Evolutionary conservation across 441 rosid genomes (phyloP).

Genomic region (Mallotus repandus): DNA sequence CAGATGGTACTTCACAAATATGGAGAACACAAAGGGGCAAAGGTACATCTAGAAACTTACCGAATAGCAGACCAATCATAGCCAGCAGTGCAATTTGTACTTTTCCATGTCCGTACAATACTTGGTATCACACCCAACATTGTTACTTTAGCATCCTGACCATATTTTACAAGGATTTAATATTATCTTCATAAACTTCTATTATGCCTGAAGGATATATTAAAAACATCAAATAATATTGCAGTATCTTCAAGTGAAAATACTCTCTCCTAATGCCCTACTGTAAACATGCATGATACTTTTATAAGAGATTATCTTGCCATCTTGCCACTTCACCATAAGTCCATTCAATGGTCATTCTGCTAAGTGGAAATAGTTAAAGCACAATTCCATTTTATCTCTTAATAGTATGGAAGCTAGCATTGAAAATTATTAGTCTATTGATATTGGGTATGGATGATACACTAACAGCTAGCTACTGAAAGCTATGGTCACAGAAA

Average conservation of each 20-base stretch:
- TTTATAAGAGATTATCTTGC: not conserved
- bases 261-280: not conserved
- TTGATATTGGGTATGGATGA: not conserved
- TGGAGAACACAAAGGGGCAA: conserved; percentile 18
- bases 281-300: not conserved
- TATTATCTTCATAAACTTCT: not conserved
- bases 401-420: not conserved
- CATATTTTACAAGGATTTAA: conserved; percentile 20
- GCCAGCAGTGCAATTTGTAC: conserved; percentile 57
- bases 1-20: not conserved
- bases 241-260: not conserved
- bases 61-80: conserved; percentile 90
- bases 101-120: conserved; percentile 87
- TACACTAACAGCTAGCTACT: not conserved
- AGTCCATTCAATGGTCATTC: not conserved
- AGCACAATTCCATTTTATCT: not conserved
- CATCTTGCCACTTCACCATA: not conserved
- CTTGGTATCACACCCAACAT: conserved; percentile 97
- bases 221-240: conserved; percentile 1
- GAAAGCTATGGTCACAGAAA: not conserved
- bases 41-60: conserved; percentile 38
- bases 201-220: not conserved
- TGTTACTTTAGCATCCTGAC: conserved; percentile 86
- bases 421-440: not conserved
- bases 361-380: not conserved